Conservation (phyloP, 2,329 filamentous ascomycete species). For the Stromatinia cepivora region DNA sequence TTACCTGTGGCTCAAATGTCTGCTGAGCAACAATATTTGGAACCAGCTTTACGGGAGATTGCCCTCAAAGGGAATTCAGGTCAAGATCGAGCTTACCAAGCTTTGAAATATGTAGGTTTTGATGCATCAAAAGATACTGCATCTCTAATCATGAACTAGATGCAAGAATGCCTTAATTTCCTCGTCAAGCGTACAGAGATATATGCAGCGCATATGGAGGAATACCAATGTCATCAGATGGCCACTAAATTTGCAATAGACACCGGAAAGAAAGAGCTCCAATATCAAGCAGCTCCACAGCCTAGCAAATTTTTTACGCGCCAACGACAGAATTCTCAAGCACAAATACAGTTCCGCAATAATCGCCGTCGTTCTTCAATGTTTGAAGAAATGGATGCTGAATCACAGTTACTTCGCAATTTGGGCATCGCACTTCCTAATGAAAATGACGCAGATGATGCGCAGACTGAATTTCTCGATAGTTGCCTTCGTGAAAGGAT, state of each 20-base stretch:
- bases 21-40: conserved; percentile 64
- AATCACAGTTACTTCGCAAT: conserved; percentile 48
- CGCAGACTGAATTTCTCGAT: conserved; percentile 36
- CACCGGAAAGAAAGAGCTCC: conserved; percentile 49
- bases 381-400: conserved; percentile 42
- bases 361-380: conserved; percentile 36
- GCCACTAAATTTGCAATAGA: conserved; percentile 45
- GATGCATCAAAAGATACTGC: background rate
- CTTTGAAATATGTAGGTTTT: conserved; percentile 52
- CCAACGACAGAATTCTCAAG: conserved; percentile 27
- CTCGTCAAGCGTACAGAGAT: conserved; percentile 50
- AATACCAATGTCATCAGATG: conserved; percentile 50
- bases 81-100: conserved; percentile 48
- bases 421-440: conserved; percentile 49
- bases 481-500: conserved; percentile 43
- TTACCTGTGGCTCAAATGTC: conserved; percentile 70
- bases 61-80: conserved; percentile 48
- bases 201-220: conserved; percentile 47
- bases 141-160: conserved; percentile 41
- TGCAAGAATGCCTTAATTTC: conserved; percentile 54
- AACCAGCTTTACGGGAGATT: conserved; percentile 55
- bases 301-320: conserved; percentile 25
- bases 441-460: conserved; percentile 37
- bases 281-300: conserved; percentile 17
- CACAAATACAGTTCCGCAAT: conserved; percentile 37